These are phyloP conservation scores for Colletotrichum viniferum DNA, from an alignment of 2,329 filamentous ascomycete species.

Conservation along the genomic window DNA sequence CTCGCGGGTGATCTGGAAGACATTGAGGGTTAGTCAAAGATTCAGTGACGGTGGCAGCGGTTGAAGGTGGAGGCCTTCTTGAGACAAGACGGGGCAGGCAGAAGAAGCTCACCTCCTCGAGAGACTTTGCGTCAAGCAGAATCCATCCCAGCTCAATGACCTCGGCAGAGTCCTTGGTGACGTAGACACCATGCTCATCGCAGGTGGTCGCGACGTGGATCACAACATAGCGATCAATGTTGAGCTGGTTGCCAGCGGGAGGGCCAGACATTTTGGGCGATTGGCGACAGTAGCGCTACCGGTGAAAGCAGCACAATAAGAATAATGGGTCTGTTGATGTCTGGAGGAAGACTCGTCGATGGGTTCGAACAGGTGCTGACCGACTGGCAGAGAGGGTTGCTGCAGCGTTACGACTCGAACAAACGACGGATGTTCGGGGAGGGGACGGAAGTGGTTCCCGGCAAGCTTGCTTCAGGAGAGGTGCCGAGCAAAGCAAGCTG, in stretches of 20 bases:
- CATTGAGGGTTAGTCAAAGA: conserved; percentile 17
- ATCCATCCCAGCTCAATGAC: conserved; percentile 99
- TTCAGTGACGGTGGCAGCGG: conserved; percentile 16
- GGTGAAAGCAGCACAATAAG: conserved; percentile 18
- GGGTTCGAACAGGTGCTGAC: conserved; percentile 4
- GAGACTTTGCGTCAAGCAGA: conserved; percentile 85
- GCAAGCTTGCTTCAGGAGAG: conserved; percentile 24
- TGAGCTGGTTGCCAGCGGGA: conserved; percentile 61
- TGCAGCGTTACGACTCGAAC: conserved; percentile 19
- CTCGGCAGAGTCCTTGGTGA: conserved; percentile 98
- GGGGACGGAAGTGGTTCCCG: conserved; percentile 20
- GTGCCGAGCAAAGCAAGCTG: conserved; percentile 20
- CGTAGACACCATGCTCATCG: conserved; percentile 98
- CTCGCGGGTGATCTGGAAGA: conserved; percentile 82
- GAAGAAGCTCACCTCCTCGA: conserved; percentile 79
- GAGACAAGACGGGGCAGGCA: not conserved
- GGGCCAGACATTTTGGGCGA: conserved; percentile 44
- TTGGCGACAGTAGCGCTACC: conserved; percentile 20
- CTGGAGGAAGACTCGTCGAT: not conserved
- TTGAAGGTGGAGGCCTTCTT: not conserved
- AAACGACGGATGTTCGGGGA: conserved; percentile 21
- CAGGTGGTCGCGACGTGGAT: conserved; percentile 99
- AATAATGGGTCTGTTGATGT: conserved; percentile 5
- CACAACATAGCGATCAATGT: conserved; percentile 94
- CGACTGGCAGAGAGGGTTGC: conserved; percentile 3